Evolutionary conservation across 495 filamentous ascomycete genomes (phyloP).

Genomic region (Talaromyces trachyspermus): DNA sequence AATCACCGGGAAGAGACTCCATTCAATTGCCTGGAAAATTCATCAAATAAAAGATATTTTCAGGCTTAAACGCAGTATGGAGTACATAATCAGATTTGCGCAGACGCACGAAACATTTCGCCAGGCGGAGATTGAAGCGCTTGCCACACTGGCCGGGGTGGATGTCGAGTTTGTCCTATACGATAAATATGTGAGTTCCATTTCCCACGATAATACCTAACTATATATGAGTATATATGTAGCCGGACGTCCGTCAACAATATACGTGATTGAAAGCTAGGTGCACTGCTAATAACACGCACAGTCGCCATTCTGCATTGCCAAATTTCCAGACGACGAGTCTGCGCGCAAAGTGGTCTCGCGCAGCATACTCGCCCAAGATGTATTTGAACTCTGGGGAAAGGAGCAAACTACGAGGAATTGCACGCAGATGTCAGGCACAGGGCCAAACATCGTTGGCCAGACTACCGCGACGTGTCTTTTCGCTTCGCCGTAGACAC

Average conservation of each 20-base stretch:
- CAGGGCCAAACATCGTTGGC: conserved; percentile 57
- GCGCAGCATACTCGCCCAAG: conserved; percentile 72
- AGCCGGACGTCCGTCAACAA: too few relatives aligned
- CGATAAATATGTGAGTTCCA: conserved; percentile 53
- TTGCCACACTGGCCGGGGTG: conserved; percentile 62
- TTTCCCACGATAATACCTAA: neutral
- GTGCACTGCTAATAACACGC: conserved; percentile 13
- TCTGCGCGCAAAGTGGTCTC: conserved; percentile 58
- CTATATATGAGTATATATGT: too few relatives aligned
- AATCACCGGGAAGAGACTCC: too few relatives aligned
- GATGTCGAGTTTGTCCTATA: conserved; percentile 68
- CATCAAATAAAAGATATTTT: neutral
- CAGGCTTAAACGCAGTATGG: conserved; percentile 36
- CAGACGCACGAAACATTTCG: conserved; percentile 90
- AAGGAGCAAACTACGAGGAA: conserved; percentile 55
- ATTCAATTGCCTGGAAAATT: neutral
- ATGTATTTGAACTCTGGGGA: conserved; percentile 87
- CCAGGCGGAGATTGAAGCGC: conserved; percentile 72
- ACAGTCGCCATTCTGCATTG: conserved; percentile 82
- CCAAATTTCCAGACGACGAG: conserved; percentile 57
- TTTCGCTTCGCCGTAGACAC: conserved; percentile 80
- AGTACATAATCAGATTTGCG: conserved; percentile 85
- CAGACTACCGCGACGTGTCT: conserved; percentile 47
- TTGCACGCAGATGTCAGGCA: conserved; percentile 58
- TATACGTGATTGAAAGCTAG: too few relatives aligned